These are phyloP conservation scores for Rosa lucieae DNA, from an alignment of 306 rosid species.

Conservation along the genomic window DNA sequence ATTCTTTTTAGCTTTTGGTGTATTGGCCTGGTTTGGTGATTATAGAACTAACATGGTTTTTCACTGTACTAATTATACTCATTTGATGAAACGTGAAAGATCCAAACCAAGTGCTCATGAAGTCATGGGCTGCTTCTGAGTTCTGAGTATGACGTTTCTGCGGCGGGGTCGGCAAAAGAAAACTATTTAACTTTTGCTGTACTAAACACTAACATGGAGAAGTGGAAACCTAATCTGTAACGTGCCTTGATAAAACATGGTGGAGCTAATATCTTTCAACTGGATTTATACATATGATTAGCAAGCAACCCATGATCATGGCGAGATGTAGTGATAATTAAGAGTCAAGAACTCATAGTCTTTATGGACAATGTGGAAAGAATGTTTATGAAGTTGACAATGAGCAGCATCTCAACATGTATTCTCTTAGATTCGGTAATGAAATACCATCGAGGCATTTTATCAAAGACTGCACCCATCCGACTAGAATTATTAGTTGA, in stretches of 20 bases:
- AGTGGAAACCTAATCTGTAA: neutral
- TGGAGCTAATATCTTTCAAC: neutral
- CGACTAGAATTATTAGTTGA: too few species aligned
- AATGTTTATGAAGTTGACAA: neutral
- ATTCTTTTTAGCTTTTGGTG: neutral
- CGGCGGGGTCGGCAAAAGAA: constrained; percentile 27
- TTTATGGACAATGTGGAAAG: neutral
- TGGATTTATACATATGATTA: constrained; percentile 18
- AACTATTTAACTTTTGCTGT: neutral
- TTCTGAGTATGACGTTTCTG: constrained; percentile 31
- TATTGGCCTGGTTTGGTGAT: constrained; percentile 4
- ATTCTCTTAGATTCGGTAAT: too few species aligned
- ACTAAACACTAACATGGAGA: neutral
- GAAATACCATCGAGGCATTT: too few species aligned
- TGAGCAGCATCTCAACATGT: neutral
- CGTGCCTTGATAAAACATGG: neutral
- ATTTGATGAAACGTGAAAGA: constrained; percentile 43
- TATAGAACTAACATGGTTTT: constrained; percentile 25
- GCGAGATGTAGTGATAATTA: neutral
- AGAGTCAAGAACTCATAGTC: neutral
- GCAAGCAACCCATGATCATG: neutral
- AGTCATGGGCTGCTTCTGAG: constrained; percentile 6
- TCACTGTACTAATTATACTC: constrained; percentile 21
- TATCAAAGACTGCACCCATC: too few species aligned
- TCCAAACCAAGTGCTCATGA: neutral